phyloP scores from a whole-genome alignment of 2,329 filamentous ascomycete genomes.

The Zymoseptoria brevis region DNA sequence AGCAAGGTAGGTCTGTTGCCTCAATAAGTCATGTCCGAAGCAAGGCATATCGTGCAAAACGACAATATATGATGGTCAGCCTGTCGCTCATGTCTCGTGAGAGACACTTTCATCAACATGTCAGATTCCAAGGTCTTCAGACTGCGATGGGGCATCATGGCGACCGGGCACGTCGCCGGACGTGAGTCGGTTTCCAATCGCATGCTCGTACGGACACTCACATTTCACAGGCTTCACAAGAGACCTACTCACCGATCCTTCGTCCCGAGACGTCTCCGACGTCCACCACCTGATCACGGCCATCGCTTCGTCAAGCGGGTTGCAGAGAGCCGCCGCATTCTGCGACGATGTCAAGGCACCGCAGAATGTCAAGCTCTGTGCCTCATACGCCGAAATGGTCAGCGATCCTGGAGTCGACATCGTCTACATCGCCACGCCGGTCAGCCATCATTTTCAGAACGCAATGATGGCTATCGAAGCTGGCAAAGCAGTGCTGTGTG shows the following conservation, averaged over 20 bases:
- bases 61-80: neutral
- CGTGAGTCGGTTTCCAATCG: neutral
- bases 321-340: neutral
- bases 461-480: conserved; percentile 37
- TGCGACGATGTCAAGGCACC: neutral
- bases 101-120: neutral
- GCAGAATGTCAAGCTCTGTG: conserved; percentile 26
- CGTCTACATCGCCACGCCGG: conserved; percentile 42
- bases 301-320: neutral
- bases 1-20: too few relatives aligned
- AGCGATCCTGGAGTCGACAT: conserved; percentile 37
- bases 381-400: conserved; percentile 36
- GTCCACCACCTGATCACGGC: neutral
- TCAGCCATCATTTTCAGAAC: conserved; percentile 39
- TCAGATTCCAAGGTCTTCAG: neutral
- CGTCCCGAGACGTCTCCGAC: neutral
- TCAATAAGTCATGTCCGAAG: too few relatives aligned
- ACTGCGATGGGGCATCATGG: neutral
- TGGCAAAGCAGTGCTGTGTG: conserved; percentile 41
- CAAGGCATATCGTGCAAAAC: neutral
- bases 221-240: neutral
- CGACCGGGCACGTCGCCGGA: neutral
- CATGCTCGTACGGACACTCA: neutral
- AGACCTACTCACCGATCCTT: neutral
- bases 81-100: neutral